Base-by-base conservation (phyloP, 495 filamentous ascomycete species). In the Hypoxylon fragiforme region DNA sequence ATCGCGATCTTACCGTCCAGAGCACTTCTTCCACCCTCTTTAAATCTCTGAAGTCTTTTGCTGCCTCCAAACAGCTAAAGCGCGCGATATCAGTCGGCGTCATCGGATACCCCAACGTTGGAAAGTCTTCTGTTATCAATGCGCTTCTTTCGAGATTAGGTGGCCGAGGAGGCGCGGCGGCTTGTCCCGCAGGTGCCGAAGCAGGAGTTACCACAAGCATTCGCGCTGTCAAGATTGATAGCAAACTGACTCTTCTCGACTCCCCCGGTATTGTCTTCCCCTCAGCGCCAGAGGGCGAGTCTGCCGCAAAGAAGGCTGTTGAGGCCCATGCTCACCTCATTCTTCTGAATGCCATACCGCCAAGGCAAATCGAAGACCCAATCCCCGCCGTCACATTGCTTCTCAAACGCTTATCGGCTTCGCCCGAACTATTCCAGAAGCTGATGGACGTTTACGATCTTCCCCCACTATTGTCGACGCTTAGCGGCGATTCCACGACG, bases 51-150 rank as follows among this genome's bases (percentile, higher is more conserved):
- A 97, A 97, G 76, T 83, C 87, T 20, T 96, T 89, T 68, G 89
- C 92, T n/a, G 82, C 88, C 51, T 78, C 81, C 50, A 87, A 87
- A 71, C 84, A 91, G 60, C 76, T 96, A 57, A 95, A 95, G 77
- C 87, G 92, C 38, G 85, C 92, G 44, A 85, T 94, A 66, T 90
- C 87, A 36, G 92, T 97, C 47, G 92, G 92, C 58, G 87, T 97
- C 38, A 92, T 97, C 64, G 92, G 92, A 34, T 96, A 96, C 73
- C 92, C 92, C 53, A 97, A 97, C 71, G 92, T 96, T 54, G 92
- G 92, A 69, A 97, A 97, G 73, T 95, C 90, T 12, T 95, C 91
- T 38, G 89, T 97, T 55, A 96, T 97, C 81, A 97, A 97, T 69
- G 88, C 90, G 7, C 85, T 97, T 28, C 88, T 88, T 3, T 85